Percentiles rank a stretch among this genome's conserved stretches.
Conservation (phyloP, 2,329 filamentous ascomycete genomes). For the Calonectria multiphialidica region DNA sequence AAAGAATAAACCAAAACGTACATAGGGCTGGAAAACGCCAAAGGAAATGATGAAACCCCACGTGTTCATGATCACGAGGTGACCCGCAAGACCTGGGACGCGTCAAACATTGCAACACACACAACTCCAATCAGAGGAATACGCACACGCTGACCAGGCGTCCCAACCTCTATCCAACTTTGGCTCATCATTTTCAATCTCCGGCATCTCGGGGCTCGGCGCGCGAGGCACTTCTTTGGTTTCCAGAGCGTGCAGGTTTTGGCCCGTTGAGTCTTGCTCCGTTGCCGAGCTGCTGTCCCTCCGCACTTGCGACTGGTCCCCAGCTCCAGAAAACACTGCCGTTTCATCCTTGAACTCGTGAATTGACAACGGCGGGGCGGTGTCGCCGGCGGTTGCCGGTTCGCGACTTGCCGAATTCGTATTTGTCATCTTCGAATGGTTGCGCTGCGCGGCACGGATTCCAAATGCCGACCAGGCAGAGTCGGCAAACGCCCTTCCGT, state of each 20-base stretch:
- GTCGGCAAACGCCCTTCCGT: neutral
- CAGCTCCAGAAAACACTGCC: neutral
- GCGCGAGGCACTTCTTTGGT: neutral
- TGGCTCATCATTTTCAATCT: neutral
- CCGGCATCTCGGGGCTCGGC: neutral
- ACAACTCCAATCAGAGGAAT: neutral
- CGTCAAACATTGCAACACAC: neutral
- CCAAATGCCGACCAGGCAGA: neutral
- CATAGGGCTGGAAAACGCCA: conserved; percentile 5
- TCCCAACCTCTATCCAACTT: neutral
- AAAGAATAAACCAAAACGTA: neutral
- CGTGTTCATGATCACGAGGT: conserved; percentile 2
- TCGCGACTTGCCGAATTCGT: neutral
- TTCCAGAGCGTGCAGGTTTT: neutral
- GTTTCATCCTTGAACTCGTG: neutral
- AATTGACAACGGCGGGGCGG: neutral
- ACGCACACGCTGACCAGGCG: conserved; percentile 1
- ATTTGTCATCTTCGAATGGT: neutral
- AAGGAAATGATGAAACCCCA: conserved; percentile 4
- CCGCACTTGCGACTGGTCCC: neutral
- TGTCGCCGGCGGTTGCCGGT: neutral
- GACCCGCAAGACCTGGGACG: neutral
- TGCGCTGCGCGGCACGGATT: too few species aligned
- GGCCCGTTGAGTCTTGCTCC: neutral
- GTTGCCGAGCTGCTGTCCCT: neutral